Percentiles rank a stretch among this genome's conserved stretches.
phyloP scores from a whole-genome alignment of 371 early-diverging fungal genomes.

The Mortierella sp. region DNA sequence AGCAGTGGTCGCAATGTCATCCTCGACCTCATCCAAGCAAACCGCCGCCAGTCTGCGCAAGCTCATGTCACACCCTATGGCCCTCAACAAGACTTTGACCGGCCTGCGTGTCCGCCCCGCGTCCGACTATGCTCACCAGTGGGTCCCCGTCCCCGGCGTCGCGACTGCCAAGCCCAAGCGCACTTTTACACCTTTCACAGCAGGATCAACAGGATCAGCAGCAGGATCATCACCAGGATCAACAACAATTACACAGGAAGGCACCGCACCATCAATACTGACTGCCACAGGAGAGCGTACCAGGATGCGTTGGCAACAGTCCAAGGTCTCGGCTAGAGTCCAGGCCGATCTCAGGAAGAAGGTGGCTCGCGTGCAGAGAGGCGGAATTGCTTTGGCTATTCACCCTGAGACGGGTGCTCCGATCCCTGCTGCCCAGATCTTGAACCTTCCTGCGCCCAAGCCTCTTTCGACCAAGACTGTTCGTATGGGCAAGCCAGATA shows the following conservation, averaged over 20 bases:
- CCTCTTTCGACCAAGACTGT: constrained; percentile 52
- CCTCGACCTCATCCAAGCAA: constrained; percentile 38
- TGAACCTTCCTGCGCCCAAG: constrained; percentile 50
- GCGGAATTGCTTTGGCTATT: constrained; percentile 43
- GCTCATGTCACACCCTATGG: constrained; percentile 48
- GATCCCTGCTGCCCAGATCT: constrained; percentile 30
- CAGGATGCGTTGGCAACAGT: constrained; percentile 56
- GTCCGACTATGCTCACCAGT: constrained; percentile 48
- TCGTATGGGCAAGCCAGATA: constrained; percentile 57
- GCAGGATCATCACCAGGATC: constrained; percentile 13
- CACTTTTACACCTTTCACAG: not conserved
- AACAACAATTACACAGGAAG: constrained; percentile 23
- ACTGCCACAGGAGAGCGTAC: constrained; percentile 46
- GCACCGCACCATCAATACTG: constrained; percentile 51
- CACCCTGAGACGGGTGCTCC: constrained; percentile 51
- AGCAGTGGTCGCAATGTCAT: constrained; percentile 44
- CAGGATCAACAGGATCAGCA: constrained; percentile 6
- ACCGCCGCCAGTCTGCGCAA: constrained; percentile 36
- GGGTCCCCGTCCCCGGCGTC: constrained; percentile 54
- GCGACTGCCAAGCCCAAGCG: constrained; percentile 33
- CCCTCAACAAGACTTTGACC: constrained; percentile 42
- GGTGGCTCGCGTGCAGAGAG: constrained; percentile 47
- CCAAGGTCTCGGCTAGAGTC: constrained; percentile 53
- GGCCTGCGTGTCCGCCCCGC: constrained; percentile 49
- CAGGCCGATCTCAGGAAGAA: constrained; percentile 54